phyloP scores from a whole-genome alignment of 2,329 filamentous ascomycete species.

The Nothophaeocryptopus gaeumannii region DNA sequence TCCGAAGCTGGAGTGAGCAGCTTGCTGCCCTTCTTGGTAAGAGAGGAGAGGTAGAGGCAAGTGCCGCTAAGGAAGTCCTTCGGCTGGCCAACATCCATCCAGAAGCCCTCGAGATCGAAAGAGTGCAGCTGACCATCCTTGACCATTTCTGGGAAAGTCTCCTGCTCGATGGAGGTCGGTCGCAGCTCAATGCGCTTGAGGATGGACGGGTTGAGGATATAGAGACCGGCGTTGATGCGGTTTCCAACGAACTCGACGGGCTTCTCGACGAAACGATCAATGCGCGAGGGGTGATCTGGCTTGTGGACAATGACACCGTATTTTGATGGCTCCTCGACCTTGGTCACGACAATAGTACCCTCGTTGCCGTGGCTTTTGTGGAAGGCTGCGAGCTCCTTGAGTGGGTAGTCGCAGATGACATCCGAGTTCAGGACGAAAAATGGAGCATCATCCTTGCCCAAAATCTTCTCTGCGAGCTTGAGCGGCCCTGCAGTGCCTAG shows the following conservation, averaged over 20 bases:
- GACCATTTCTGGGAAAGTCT: conserved; percentile 94
- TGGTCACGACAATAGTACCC: conserved; percentile 96
- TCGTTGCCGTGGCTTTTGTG: conserved; percentile 91
- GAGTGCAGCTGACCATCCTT: conserved; percentile 88
- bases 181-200: conserved; percentile 90
- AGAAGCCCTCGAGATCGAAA: conserved; percentile 95
- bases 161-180: conserved; percentile 96
- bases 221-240: conserved; percentile 97
- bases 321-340: conserved; percentile 98
- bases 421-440: conserved; percentile 99
- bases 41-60: conserved; percentile 89
- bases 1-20: conserved; percentile 68
- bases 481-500: conserved; percentile 92
- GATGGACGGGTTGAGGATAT: conserved; percentile 92
- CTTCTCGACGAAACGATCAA: conserved; percentile 99
- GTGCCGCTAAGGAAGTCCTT: conserved; percentile 98
- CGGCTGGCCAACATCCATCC: conserved; percentile 98
- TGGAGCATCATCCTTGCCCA: conserved; percentile 87
- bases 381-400: conserved; percentile 83
- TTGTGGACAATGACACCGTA: conserved; percentile 99
- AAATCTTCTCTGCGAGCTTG: conserved; percentile 88
- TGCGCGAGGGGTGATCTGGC: conserved; percentile 82
- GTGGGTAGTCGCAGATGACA: conserved; percentile 96
- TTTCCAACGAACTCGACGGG: conserved; percentile 98
- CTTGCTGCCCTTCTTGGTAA: conserved; percentile 86